phyloP scores from a whole-genome alignment of 768 basidiomycete species.

The Pleurotus djamor region DNA sequence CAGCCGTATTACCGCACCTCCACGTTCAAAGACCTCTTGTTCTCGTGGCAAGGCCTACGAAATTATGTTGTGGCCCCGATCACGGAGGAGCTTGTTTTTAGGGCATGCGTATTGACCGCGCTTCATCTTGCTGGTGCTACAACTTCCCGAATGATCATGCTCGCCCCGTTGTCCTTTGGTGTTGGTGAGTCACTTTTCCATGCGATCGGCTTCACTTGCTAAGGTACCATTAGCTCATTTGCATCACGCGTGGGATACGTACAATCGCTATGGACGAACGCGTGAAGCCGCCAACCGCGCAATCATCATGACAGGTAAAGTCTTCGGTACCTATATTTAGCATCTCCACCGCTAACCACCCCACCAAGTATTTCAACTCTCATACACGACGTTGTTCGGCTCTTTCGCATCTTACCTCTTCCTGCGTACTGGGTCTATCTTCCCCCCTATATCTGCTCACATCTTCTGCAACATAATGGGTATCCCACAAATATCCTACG shows the following conservation, averaged over 20 bases:
- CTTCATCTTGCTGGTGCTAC: slow-evolving; percentile 67
- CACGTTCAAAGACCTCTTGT: slow-evolving; percentile 39
- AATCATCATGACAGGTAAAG: slow-evolving; percentile 49
- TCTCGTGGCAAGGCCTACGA: slow-evolving; percentile 58
- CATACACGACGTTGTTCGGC: slow-evolving; percentile 93
- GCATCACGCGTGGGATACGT: slow-evolving; percentile 91
- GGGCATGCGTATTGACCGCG: slow-evolving; percentile 77
- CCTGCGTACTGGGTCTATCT: slow-evolving; percentile 79
- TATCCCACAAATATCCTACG: slow-evolving; percentile 63
- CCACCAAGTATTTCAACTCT: slow-evolving; percentile 74
- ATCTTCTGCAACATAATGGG: slow-evolving; percentile 96
- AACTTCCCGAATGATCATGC: slow-evolving; percentile 62
- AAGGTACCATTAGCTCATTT: slow-evolving; percentile 62
- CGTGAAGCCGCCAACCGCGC: slow-evolving; percentile 63
- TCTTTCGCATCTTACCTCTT: slow-evolving; percentile 86
- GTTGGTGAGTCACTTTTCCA: slow-evolving; percentile 51
- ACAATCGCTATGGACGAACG: slow-evolving; percentile 70
- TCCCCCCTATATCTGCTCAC: slow-evolving; percentile 79
- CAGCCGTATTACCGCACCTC: slow-evolving; percentile 58
- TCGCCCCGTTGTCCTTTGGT: slow-evolving; percentile 86
- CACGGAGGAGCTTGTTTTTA: slow-evolving; percentile 91
- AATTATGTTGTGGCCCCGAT: slow-evolving; percentile 78
- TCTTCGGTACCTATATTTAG: background rate
- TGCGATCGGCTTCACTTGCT: background rate
- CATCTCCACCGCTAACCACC: background rate